phyloP scores from a whole-genome alignment of 305 asterid species.

The Rubia tinctorum region DNA sequence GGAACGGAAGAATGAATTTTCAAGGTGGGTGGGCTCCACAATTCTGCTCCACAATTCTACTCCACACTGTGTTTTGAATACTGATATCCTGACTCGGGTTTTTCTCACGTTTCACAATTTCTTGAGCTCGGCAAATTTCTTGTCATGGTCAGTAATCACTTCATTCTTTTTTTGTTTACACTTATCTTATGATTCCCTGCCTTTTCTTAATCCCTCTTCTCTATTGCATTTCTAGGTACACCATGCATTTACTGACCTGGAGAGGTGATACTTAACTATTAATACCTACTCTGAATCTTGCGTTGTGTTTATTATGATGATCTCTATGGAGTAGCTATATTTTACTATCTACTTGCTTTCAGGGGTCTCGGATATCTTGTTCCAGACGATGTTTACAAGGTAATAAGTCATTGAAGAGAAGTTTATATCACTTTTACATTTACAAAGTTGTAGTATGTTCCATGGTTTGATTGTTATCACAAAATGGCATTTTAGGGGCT shows the following conservation, averaged over 20 bases:
- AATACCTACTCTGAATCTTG: neutral
- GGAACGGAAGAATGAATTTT: slow-evolving; percentile 75
- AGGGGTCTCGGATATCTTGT: slow-evolving; percentile 87
- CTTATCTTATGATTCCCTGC: too few relatives aligned
- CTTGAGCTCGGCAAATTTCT: slow-evolving; percentile 77
- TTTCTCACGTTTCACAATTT: slow-evolving; percentile 45
- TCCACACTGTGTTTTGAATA: neutral
- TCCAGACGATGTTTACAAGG: too few relatives aligned
- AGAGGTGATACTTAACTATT: slow-evolving; percentile 42
- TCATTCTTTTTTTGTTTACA: too few relatives aligned
- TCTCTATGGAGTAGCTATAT: too few relatives aligned
- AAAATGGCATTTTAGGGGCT: too few relatives aligned
- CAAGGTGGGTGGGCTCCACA: slow-evolving; percentile 40
- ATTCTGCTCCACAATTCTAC: too few relatives aligned
- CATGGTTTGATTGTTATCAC: too few relatives aligned
- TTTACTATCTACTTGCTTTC: slow-evolving; percentile 9
- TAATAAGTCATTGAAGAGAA: too few relatives aligned
- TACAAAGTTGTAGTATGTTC: too few relatives aligned
- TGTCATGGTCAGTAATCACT: slow-evolving; percentile 56
- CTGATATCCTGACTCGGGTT: neutral
- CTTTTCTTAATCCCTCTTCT: too few relatives aligned
- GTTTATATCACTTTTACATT: too few relatives aligned
- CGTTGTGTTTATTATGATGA: slow-evolving; percentile 3
- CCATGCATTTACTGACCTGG: slow-evolving; percentile 72
- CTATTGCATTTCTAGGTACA: slow-evolving; percentile 58